Base-by-base conservation (phyloP, 371 early-diverging fungal genomes). In the Synchytrium microbalum region DNA sequence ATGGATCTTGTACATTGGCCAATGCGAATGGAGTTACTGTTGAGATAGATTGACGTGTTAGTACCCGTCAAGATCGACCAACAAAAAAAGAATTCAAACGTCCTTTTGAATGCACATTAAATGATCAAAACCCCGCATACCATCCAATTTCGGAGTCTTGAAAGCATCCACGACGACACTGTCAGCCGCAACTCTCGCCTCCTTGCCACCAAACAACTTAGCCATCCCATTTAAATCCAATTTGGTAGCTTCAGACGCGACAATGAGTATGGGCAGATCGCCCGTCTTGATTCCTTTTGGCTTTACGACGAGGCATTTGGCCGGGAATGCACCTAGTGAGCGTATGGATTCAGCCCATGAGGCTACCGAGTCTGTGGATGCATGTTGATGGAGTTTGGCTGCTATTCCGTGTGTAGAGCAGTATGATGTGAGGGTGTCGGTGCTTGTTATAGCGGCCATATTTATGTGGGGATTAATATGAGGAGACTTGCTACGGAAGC, bases 221-320 rank as follows among this genome's bases (percentile, higher is more conserved):
- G 61, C 73, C 8, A 75, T 52, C 3, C 65, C 55, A 24, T 61
- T 59, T 19, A 72, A 52, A 2, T 33, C 10, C 31, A 72, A 68
- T 19, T 69, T 69, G n/a, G 74, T 64, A 13, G 72, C 59, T 24
- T 63, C 72, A 1, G 67, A 55, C 3, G 75, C 67, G 28, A 73
- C 62, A 25, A 73, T 73, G 14, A 76, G 51, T 5, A 75, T 58
- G 2, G 67, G 60, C 32, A 60, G 60, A 32, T 60, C 67, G 33
- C 63, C 67, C 32, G 32, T 62, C 16, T 56, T 59, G 32, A 62
- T 58, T 25, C 70, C 72, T 58, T 74, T 76, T 14, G 76, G 73
- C 64, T 79, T 79, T 55, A 75, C 23, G 19, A 79, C 69, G 10
- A 79, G 57, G n/a, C 77, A 77, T 60, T 79, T 79, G 32, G 69